Percentiles rank a stretch among this genome's conserved stretches.
Evolutionary conservation across 1,139 yeast genomes (phyloP).

Genomic region (Hyphopichia burtonii): DNA sequence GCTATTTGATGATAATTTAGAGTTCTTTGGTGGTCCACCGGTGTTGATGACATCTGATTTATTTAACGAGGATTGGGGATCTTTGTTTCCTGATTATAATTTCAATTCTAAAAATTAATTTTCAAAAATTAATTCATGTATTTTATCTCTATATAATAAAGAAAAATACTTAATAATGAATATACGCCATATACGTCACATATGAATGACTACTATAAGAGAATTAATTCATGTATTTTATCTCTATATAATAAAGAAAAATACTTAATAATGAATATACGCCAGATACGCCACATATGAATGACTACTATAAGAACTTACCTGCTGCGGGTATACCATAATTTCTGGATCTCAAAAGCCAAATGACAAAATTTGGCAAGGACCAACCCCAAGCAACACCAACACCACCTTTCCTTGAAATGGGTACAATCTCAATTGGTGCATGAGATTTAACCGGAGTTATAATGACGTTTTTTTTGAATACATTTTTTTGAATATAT

Average conservation of each 20-base stretch:
- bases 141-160: neutral
- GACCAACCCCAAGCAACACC: constrained; percentile 28
- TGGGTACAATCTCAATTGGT: constrained; percentile 25
- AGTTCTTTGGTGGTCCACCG: constrained; percentile 53
- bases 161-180: neutral
- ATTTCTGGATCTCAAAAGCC: constrained; percentile 23
- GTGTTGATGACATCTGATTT: constrained; percentile 53
- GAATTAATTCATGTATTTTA: neutral
- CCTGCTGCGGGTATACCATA: constrained; percentile 17
- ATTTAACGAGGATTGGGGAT: constrained; percentile 51
- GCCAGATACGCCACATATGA: no score
- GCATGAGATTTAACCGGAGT: constrained; percentile 11
- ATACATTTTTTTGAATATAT: constrained; percentile 14
- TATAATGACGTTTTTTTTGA: constrained; percentile 12
- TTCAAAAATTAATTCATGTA: neutral
- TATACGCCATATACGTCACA: no score
- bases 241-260: neutral
- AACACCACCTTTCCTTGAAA: constrained; percentile 37
- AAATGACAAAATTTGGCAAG: constrained; percentile 29
- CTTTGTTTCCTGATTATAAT: constrained; percentile 43
- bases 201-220: neutral
- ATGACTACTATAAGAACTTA: constrained; percentile 1
- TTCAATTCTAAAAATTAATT: constrained; percentile 1
- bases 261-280: neutral
- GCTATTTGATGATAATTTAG: constrained; percentile 28